Base-by-base conservation (phyloP, 257 asterid species). In the Jaltomata sinuosa region DNA sequence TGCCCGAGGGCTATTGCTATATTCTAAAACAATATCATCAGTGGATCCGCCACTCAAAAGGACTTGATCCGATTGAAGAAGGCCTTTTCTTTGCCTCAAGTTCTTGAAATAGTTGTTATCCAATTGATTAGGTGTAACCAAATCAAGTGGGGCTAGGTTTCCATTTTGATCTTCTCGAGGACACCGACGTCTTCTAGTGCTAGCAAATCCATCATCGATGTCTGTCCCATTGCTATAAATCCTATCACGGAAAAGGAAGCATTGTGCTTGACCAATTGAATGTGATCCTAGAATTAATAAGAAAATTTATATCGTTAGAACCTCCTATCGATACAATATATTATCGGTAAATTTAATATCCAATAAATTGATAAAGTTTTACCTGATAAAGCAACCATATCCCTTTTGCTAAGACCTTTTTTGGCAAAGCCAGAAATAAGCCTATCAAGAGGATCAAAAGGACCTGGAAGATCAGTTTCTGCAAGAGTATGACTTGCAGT, bases 41-140 rank as follows among this genome's bases (percentile, higher is more conserved):
- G 42, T 38, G 5, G 42, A 38, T 38, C 42, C 42, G 5, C 42
- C 42, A 38, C 6, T 5, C 8, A 38, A 38, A 38, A 38, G 42
- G 6, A 38, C 42, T 38, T 38, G 42, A 38, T 38, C 42, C 6
- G 42, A 38, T 3, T 38, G 42, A 38, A 38, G 42, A 38, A 38
- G 42, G 6, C 42, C 42, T 38, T 38, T 38, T 29, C 84, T 38
- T 27, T 71, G 88, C 3, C 65, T 38, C 79, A 91, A 2, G 21
- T 91, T 89, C 74, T 78, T 72, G n/a, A 38, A 91, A 67, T 91
- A 91, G 72, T 86, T 91, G 86, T 88, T 87, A 84, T 89, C 91
- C 57, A 91, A 89, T 0, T 90, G 84, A 80, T 85, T 84, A 0
- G 93, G 93, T 4, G 93, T 91, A 72, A 89, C 93, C 87, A 89